Evolutionary conservation across 2,329 filamentous ascomycete species (phyloP).

Genomic region (Epichloe bromicola): DNA sequence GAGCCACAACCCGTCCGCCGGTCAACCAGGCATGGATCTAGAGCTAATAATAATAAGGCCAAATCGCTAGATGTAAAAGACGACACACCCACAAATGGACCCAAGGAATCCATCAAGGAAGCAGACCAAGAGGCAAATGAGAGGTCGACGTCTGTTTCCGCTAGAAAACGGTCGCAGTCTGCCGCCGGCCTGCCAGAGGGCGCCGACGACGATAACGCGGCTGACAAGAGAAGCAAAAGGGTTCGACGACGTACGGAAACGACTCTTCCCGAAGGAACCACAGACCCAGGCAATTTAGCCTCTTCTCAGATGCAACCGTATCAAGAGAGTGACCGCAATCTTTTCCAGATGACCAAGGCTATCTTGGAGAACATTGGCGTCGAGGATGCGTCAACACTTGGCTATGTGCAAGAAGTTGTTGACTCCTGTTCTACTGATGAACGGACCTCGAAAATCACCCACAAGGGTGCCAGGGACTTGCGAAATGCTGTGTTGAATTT

Average conservation of each 20-base stretch:
- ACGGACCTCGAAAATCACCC: slow-evolving; percentile 33
- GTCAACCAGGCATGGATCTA: slow-evolving; percentile 5
- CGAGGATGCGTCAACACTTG: slow-evolving; percentile 33
- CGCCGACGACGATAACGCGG: slow-evolving; percentile 41
- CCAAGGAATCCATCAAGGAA: slow-evolving; percentile 15
- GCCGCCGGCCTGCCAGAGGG: slow-evolving; percentile 43
- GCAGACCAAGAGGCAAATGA: slow-evolving; percentile 20
- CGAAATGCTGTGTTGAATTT: slow-evolving; percentile 35
- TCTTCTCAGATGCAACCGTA: slow-evolving; percentile 43
- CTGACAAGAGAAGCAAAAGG: slow-evolving; percentile 52
- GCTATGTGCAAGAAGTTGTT: slow-evolving; percentile 34
- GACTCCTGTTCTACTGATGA: slow-evolving; percentile 39
- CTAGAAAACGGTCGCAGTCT: slow-evolving; percentile 50
- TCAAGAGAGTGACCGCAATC: slow-evolving; percentile 41
- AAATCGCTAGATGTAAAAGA: slow-evolving; percentile 9
- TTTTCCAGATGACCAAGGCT: slow-evolving; percentile 42
- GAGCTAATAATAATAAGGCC: background rate
- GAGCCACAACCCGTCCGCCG: slow-evolving; percentile 4
- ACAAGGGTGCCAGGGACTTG: slow-evolving; percentile 35
- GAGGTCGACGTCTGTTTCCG: slow-evolving; percentile 26
- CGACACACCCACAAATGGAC: slow-evolving; percentile 11
- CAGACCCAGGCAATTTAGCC: slow-evolving; percentile 38
- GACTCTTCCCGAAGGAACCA: slow-evolving; percentile 36
- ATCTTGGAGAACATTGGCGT: slow-evolving; percentile 42
- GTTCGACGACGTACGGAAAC: slow-evolving; percentile 41